Base-by-base conservation (phyloP, 306 rosid species). In the Trifolium pratense region DNA sequence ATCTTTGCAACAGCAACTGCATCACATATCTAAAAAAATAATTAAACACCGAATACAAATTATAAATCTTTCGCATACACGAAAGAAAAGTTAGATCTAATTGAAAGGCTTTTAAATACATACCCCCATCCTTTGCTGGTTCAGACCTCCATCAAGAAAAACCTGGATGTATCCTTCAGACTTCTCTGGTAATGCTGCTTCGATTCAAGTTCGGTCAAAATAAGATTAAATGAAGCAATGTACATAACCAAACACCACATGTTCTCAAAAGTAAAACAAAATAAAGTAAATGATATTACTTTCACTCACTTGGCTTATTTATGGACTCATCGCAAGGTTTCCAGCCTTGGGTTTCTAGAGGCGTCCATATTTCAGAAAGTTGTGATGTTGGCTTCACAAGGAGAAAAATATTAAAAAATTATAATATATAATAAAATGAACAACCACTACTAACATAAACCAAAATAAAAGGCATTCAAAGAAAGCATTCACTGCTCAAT, bases 71-170 rank as follows among this genome's bases (percentile, higher is more conserved):
- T 17, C 65, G 42, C 31, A 65, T 11, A 52, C 62, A 70, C 21
- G 11, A 17, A 8, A 74, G 29, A 68, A 74, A 58, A 39, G 14
- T 15, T 58, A 23, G 21, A 71, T 78, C 34, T 23, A 8, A 40
- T 49, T 42, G 63, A 34, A 29, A 32, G 45, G 26, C 40, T 63
- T 63, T 76, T 14, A 18, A 70, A 77, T 64, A 80, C 96, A 67
- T 77, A 91, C 99, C 97, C 99, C 99, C 99, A 95, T 95, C 75
- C 97, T 90, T 83, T 95, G 99, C 84, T 95, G 99, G 89, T 95
- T 95, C 84, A 95, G 75, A 25, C 99, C 99, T 63, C 99, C 99
- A 84, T 95, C 97, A 48, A 95, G 97, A 87, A 95, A 95, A 43
- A 91, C 93, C 66, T 95, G 97, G 73, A 95, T 79, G 75, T 84